Evolutionary conservation across 2,329 filamentous ascomycete genomes (phyloP).

Genomic region (Pseudocercospora macadamiae): DNA sequence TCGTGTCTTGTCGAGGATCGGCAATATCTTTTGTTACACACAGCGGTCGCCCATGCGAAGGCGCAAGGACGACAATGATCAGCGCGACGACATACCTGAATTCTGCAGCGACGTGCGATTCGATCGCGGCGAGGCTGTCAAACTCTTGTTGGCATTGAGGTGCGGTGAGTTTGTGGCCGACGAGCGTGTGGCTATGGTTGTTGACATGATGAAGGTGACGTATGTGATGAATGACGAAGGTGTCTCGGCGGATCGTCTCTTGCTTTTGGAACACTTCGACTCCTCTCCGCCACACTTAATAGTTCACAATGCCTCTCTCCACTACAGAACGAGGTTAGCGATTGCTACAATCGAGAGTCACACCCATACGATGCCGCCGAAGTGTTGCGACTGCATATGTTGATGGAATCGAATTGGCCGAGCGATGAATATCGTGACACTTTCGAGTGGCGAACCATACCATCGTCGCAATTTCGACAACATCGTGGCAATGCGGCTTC

Average conservation of each 20-base stretch:
- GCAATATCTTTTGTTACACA: too few relatives aligned
- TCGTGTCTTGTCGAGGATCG: too few relatives aligned
- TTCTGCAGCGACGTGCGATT: conserved; percentile 26
- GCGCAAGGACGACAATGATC: too few relatives aligned
- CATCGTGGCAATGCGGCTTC: background rate
- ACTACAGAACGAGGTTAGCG: background rate
- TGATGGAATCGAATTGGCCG: background rate
- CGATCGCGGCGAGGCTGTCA: conserved; percentile 34
- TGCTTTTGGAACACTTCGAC: conserved; percentile 8
- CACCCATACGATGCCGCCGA: background rate
- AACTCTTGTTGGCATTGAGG: conserved; percentile 24
- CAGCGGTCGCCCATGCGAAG: too few relatives aligned
- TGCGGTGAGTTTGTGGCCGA: conserved; percentile 35
- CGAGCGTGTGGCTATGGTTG: conserved; percentile 29
- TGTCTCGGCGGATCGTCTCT: conserved; percentile 6
- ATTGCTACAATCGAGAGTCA: background rate
- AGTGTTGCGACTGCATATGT: background rate
- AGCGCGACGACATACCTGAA: conserved; percentile 31
- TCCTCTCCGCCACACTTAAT: conserved; percentile 2
- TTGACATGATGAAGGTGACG: conserved; percentile 20
- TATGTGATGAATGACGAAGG: conserved; percentile 8
- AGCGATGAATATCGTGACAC: too few relatives aligned
- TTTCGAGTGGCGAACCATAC: background rate
- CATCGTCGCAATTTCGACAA: background rate
- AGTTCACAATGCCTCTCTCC: background rate